Conservation (phyloP, 2,329 filamentous ascomycete genomes). For the Fusarium caatingaense region DNA sequence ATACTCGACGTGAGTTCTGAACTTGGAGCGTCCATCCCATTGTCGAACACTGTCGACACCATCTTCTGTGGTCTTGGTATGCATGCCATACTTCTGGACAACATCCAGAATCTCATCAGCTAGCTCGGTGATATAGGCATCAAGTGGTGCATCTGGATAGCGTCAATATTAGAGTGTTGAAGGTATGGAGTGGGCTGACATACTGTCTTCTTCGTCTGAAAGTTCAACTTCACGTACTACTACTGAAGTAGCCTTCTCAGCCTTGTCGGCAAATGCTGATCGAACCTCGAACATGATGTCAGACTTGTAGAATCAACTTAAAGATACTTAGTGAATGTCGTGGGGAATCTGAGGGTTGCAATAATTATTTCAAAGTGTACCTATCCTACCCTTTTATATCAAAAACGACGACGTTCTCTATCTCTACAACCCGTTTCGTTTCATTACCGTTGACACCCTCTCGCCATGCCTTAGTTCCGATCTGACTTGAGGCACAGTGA, state of each 20-base stretch:
- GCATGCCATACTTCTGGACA: conserved; percentile 8
- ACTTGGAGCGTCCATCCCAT: conserved; percentile 7
- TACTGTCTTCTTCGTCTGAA: neutral
- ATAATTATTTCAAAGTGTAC: neutral
- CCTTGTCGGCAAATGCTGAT: conserved; percentile 4
- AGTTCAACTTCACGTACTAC: neutral
- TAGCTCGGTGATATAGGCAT: neutral
- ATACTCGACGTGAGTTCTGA: conserved; percentile 11
- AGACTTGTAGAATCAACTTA: neutral
- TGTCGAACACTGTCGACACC: neutral
- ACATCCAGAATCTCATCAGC: conserved; percentile 5
- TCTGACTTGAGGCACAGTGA: neutral
- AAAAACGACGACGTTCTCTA: neutral
- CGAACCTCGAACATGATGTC: conserved; percentile 8
- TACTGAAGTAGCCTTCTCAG: neutral
- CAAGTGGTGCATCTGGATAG: neutral
- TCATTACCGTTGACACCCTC: neutral
- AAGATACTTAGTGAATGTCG: neutral
- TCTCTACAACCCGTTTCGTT: neutral
- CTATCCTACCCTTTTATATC: neutral
- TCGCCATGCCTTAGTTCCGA: neutral
- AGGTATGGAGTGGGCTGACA: neutral
- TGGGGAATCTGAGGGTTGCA: neutral
- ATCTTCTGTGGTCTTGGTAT: conserved; percentile 4
- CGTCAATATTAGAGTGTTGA: neutral